Conservation (phyloP, 805 yeast genomes). For the Sungouiozyma intestinalis region DNA sequence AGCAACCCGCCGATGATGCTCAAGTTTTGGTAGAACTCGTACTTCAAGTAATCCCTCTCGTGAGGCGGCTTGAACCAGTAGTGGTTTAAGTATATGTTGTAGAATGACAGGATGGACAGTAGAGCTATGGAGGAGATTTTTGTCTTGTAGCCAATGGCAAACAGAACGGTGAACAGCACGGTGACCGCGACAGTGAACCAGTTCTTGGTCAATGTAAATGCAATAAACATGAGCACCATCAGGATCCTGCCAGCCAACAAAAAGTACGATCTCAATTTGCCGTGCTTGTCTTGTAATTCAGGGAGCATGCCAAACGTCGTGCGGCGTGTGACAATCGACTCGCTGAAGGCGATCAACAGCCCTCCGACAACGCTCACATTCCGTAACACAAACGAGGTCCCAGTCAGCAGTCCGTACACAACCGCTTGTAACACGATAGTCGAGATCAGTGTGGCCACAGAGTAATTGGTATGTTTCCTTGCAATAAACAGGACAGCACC, state of each 20-base stretch:
- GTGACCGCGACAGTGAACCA: constrained; percentile 62
- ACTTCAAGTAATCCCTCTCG: constrained; percentile 78
- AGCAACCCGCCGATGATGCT: constrained; percentile 91
- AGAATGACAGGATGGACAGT: constrained; percentile 59
- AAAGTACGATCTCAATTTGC: constrained; percentile 56
- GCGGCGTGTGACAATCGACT: constrained; percentile 71
- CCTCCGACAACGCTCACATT: constrained; percentile 91
- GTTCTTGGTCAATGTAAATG: constrained; percentile 66
- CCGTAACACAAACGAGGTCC: constrained; percentile 71
- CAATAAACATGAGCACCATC: constrained; percentile 73
- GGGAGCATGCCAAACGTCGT: constrained; percentile 38
- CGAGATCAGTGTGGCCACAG: constrained; percentile 56
- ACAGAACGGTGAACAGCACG: constrained; percentile 62
- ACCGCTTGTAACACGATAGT: constrained; percentile 79
- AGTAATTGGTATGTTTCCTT: constrained; percentile 56
- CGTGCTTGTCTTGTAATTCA: constrained; percentile 54
- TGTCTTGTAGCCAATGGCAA: constrained; percentile 88
- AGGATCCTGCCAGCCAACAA: constrained; percentile 81
- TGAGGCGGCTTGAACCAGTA: constrained; percentile 72
- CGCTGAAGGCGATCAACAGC: constrained; percentile 73
- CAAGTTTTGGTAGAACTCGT: constrained; percentile 89
- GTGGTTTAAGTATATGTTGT: constrained; percentile 72
- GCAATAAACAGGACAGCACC: constrained; percentile 66
- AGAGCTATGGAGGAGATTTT: constrained; percentile 69
- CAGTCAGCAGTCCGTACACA: constrained; percentile 78